Evolutionary conservation across 371 early-diverging fungal genomes (phyloP), one percentile per base, ranked within the genome.

Genomic region (Smittium culicis): DNA sequence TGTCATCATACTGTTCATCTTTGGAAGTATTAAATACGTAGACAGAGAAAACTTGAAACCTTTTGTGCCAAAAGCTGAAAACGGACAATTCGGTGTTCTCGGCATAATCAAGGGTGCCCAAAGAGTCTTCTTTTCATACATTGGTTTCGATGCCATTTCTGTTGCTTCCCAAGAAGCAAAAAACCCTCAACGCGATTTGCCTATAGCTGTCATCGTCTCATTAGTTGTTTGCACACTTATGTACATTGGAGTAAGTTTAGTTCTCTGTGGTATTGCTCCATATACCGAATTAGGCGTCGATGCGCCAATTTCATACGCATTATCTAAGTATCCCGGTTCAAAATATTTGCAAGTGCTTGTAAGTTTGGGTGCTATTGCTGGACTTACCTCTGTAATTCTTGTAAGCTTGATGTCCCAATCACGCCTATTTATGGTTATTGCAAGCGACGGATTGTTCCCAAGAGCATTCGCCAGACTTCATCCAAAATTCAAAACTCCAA

Each of bases 391-490:
- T 2, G 90, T 88, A 1, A 80, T 89, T 65, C 73, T 91, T 0
- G 79, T 85, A 33, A 72, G 75, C n/a, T 68, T 90, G 67, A 77
- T 91, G 66, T 88, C 81, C 27, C 90, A 90, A 73, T 82, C 91
- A 2, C 87, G 92, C 71, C 87, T 92, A 57, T 88, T 91, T 66
- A 84, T 83, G 64, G 74, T 88, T 54, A 89, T 92, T 88, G 87
- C 90, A 30, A 71, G 77, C 63, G 91, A 90, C 74, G 91, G 91
- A 8, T 78, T 90, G 11, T 72, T 89, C n/a, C 91, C 91, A 20
- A 64, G 76, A 1, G 55, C 77, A 33, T 86, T 90, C 69, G 76
- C 80, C 54, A 78, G 77, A 29, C n/a, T 68, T 3, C 34, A 55
- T 34, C 65, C 32, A 27, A 54, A 56, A 29, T 68, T 66, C 65